Evolutionary conservation across 345 rosid species (phyloP).

Genomic region (Sonneratia caseolaris): DNA sequence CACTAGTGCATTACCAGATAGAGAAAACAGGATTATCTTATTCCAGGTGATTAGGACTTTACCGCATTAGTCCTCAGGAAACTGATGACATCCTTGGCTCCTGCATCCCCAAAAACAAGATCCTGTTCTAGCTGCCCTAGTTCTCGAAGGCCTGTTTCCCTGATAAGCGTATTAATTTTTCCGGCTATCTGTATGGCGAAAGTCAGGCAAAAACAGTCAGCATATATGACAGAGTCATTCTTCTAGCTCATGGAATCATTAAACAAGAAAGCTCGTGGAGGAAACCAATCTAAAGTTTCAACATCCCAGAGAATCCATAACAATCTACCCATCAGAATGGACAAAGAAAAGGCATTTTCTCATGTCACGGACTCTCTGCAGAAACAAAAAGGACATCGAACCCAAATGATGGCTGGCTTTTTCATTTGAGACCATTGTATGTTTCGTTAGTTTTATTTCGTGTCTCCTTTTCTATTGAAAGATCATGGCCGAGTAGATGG

Average conservation of each 20-base stretch:
- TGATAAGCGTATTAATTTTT: conserved; percentile 51
- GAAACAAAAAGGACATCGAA: no score
- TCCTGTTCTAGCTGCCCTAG: conserved; percentile 96
- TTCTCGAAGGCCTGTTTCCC: conserved; percentile 66
- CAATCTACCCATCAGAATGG: not conserved
- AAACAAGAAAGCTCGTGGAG: no score
- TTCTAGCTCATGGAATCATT: not conserved
- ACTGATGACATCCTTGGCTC: conserved; percentile 77
- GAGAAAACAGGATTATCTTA: not conserved
- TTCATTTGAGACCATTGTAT: not conserved
- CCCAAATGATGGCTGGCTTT: not conserved
- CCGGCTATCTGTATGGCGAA: conserved; percentile 66
- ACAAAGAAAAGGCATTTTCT: not conserved
- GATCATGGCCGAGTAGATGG: not conserved
- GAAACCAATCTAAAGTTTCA: not conserved
- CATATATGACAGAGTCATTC: not conserved
- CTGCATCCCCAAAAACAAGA: conserved; percentile 97
- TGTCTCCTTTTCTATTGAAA: not conserved
- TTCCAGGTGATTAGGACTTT: conserved; percentile 6
- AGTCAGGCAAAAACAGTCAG: conserved; percentile 6
- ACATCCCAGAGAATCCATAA: not conserved
- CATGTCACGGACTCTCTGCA: not conserved
- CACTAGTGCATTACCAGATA: not conserved
- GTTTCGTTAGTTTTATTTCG: not conserved
- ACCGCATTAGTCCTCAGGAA: conserved; percentile 69